phyloP scores from a whole-genome alignment of 1,139 yeast species.

The Candida mesenterica region DNA sequence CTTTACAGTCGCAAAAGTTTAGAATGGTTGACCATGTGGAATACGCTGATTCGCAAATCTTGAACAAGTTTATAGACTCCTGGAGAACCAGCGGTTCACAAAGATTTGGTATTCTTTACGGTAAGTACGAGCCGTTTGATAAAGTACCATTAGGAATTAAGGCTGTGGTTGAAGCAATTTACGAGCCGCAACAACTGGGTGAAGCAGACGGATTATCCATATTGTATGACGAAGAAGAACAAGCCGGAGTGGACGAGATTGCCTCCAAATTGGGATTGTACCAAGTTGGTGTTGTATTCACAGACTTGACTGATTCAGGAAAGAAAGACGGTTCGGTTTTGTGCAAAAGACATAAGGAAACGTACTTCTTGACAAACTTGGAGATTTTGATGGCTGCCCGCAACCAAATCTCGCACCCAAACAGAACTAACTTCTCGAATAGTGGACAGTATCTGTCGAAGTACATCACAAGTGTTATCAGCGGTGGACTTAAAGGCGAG shows the following conservation, averaged over 20 bases:
- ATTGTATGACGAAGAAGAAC: constrained; percentile 55
- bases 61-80: constrained; percentile 80
- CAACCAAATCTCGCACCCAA: constrained; percentile 69
- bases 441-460: constrained; percentile 78
- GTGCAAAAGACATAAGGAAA: constrained; percentile 89
- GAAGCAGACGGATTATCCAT: constrained; percentile 83
- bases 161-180: constrained; percentile 90
- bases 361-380: constrained; percentile 81
- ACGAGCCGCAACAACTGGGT: constrained; percentile 88
- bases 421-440: constrained; percentile 61
- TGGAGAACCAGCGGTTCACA: constrained; percentile 92
- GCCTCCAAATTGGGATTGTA: constrained; percentile 62
- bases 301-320: constrained; percentile 89
- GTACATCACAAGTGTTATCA: constrained; percentile 87
- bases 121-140: constrained; percentile 73
- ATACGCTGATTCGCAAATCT: constrained; percentile 67
- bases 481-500: constrained; percentile 83
- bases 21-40: constrained; percentile 98
- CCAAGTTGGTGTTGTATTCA: constrained; percentile 81
- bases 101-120: constrained; percentile 82
- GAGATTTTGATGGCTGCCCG: constrained; percentile 86
- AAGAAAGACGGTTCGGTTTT: constrained; percentile 83
- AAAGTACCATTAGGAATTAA: constrained; percentile 89
- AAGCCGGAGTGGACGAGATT: constrained; percentile 46
- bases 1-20: constrained; percentile 84